phyloP scores from a whole-genome alignment of 2,329 filamentous ascomycete species.

The Ustulina deusta region DNA sequence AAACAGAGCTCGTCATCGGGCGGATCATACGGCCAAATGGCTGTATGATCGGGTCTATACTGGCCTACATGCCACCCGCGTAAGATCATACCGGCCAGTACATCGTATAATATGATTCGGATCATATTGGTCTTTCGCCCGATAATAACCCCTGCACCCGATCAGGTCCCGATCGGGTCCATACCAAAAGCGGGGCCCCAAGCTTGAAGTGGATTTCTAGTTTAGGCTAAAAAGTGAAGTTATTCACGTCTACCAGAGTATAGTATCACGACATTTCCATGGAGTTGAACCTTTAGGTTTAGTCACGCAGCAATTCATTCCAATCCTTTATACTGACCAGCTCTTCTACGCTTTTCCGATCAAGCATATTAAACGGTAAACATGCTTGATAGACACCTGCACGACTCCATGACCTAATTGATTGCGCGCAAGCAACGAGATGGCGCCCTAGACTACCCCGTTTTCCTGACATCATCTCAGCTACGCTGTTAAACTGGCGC shows the following conservation, averaged over 20 bases:
- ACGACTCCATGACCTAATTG: not conserved
- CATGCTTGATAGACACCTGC: not conserved
- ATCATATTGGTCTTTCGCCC: conserved; percentile 3
- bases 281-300: not conserved
- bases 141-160: not conserved
- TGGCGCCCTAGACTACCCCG: not conserved
- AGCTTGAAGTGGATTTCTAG: not conserved
- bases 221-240: not conserved
- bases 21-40: conserved; percentile 1
- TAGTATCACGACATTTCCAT: not conserved
- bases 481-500: not conserved
- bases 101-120: conserved; percentile 4
- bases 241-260: not conserved
- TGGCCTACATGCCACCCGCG: not conserved
- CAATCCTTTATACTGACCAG: not conserved
- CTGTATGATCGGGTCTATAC: conserved; percentile 3
- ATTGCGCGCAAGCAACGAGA: not conserved
- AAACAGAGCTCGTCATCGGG: not conserved
- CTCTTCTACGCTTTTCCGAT: not conserved
- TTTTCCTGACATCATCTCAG: no score
- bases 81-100: conserved; percentile 7
- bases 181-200: not conserved
- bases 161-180: conserved; percentile 6
- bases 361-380: not conserved
- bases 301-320: no score